Base-by-base conservation (phyloP, 2,329 filamentous ascomycete genomes). In the Hymenoscyphus albidus region DNA sequence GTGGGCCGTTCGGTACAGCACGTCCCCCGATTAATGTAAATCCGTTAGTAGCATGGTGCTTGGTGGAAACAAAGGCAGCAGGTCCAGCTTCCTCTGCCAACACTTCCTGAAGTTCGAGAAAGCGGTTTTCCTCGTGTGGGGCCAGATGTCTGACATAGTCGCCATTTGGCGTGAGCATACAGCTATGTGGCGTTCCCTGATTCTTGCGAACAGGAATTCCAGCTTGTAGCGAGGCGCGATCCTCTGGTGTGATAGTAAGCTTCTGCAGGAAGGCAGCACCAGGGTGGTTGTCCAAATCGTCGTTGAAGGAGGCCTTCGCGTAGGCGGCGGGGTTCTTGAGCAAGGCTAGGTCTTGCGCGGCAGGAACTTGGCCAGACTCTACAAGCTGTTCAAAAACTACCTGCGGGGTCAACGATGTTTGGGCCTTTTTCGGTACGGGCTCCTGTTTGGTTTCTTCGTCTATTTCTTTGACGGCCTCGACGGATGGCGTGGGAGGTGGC, bases 131-230 rank as follows among this genome's bases (percentile, higher is more conserved):
- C 67, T 93, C 87, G 54, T 88, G 85, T 3, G 82, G 78, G 1
- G 82, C 87, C 62, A 95, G 77, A 64, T 90, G 88, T 68, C 88
- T 87, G n/a, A 94, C 81, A 73, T 89, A 91, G 67, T 91, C 88
- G 12, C 91, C 90, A 67, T 89, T 87, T 0, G 90, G 89, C 0
- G 90, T 93, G 61, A 93, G 85, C 69, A 93, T 82, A 68, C 90
- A 86, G 32, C 88, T 83, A 38, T 60, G 51, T 74, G 84, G 66
- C 75, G 65, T 82, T 63, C 86, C 87, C 67, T 89, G 87, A 1
- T 87, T 77, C 74, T 88, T 89, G 65, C 82, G 83, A 9, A 89
- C 84, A 12, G 85, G 79, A 66, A 82, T 80, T 58, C 86, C 86
- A 1, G 81, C 78, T n/a, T 82, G 78, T 6, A 89, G 79, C 2